Base-by-base conservation (phyloP, 2,329 filamentous ascomycete species). In the Aureobasidium sp. region DNA sequence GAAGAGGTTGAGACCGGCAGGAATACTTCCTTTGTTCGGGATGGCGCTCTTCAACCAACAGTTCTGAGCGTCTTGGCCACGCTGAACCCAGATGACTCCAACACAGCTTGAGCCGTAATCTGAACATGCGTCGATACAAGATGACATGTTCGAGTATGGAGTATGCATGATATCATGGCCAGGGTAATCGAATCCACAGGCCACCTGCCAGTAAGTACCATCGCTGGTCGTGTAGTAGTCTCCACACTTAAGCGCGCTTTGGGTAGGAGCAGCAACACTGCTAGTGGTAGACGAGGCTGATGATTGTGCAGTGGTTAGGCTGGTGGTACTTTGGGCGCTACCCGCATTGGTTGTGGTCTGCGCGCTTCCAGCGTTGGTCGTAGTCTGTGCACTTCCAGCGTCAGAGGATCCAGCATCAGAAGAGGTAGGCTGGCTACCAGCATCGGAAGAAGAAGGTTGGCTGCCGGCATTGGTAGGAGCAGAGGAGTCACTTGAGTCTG, bases 61-160 rank as follows among this genome's bases (percentile, higher is more conserved):
- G 29, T 61, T 37, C 21, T 61, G 59, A 34, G 42, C 29, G 25
- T 61, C 59, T 13, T 54, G 48, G 27, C 59, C 59, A n/a, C 49
- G 34, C n/a, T 61, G 49, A 7, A 61, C 59, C 59, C 59, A 61
- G 30, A 61, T 48, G 14, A 55, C 49, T 8, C 49, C 59, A 7
- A 25, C 42, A 30, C 59, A 61, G 32, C 34, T 32, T 11, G 50
- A 27, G 16, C 49, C 59, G 6, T 41, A 41, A 8, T 54, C 50
- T 5, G 50, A 41, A 29, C 54, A 58, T 36, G 49, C 59, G 16
- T 61, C 50, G n/a, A 61, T 61, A 39, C 59, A 54, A 8, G 59
- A 54, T 21, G 59, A 41, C 21, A 54, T 30, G 41, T 55, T 61
- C 5, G 49, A 44, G 36, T 53, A 61, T 6, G 48, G 39, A 29